Percentiles rank a stretch among this genome's conserved stretches.
Evolutionary conservation across 768 basidiomycete species (phyloP).

Genomic region (Chlorophyllum brunneum): DNA sequence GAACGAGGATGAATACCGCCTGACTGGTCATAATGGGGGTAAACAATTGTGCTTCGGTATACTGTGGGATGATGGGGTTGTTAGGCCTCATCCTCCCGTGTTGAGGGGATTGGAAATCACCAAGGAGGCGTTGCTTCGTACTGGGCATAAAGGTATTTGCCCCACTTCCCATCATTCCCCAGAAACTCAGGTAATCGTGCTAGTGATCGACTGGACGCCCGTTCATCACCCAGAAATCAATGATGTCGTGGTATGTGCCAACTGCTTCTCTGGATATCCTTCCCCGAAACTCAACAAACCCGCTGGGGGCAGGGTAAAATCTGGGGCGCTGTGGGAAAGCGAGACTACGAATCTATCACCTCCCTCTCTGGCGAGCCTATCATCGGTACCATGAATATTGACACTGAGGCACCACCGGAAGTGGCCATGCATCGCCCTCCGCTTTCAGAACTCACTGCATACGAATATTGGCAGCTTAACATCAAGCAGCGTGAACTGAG

Average conservation of each 20-base stretch:
- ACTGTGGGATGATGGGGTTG: slow-evolving; percentile 63
- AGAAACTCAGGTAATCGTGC: neutral
- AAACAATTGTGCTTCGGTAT: slow-evolving; percentile 52
- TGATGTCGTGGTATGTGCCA: slow-evolving; percentile 23
- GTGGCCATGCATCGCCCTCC: slow-evolving; percentile 22
- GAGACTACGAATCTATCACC: slow-evolving; percentile 40
- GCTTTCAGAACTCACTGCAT: slow-evolving; percentile 38
- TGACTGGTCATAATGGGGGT: slow-evolving; percentile 57
- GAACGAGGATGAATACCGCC: slow-evolving; percentile 53
- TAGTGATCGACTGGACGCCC: slow-evolving; percentile 71
- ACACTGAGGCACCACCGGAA: slow-evolving; percentile 17
- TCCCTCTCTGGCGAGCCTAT: slow-evolving; percentile 50
- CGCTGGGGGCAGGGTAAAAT: slow-evolving; percentile 37
- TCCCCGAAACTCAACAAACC: neutral
- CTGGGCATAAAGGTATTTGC: slow-evolving; percentile 65
- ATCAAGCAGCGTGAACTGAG: slow-evolving; percentile 46
- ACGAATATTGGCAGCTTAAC: slow-evolving; percentile 66
- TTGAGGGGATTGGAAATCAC: slow-evolving; percentile 52
- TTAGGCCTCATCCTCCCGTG: slow-evolving; percentile 63
- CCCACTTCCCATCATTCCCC: neutral
- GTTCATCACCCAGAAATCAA: slow-evolving; percentile 46
- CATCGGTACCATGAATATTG: slow-evolving; percentile 42
- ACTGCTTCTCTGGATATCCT: neutral
- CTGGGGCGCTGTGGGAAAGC: slow-evolving; percentile 42
- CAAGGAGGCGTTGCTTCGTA: slow-evolving; percentile 51